Evolutionary conservation across 2,329 filamentous ascomycete genomes (phyloP), one percentile per base, ranked within the genome.

Genomic region (Helotiales sp.): DNA sequence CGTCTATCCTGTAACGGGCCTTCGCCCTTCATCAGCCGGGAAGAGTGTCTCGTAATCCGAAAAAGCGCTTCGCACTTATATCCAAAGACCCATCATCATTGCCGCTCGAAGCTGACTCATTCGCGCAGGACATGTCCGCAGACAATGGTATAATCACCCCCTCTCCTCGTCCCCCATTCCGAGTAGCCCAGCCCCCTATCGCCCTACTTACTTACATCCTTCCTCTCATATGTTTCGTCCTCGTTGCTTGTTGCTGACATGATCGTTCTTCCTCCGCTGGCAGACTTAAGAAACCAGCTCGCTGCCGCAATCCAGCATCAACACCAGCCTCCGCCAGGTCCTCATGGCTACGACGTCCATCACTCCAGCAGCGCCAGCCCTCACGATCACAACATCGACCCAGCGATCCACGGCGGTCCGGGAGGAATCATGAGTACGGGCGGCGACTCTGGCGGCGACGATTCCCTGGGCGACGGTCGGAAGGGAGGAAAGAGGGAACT

Each of bases 401-500:
- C 70, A 22, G 64, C 69, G n/a, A 71, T 72, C 50, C 69, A 68
- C 53, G 69, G 68, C 29, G 38, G 40, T 10, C 9, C 22, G 13
- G 62, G 61, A 47, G 57, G 58, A 54, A 69, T 69, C 57, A 71
- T 71, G 65, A 66, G 63, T 46, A 63, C 60, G 25, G 67, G 66
- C 46, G 67, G 61, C 33, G 69, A 69, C 38, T 66, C 64, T 40
- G 69, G 68, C 57, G 69, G 64, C 48, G 69, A 70, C 50, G 68
- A 71, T 36, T 63, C 58, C 36, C 40, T 67, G 54, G 65, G 62
- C 13, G 70, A 89, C 62, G 83, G 86, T 62, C 82, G 87, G 52
- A 93, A 95, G 75, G 87, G 87, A 12, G 79, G 79, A 54, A 96
- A 96, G 75, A 84, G 95, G 54, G 93, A 97, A 75, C 78, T 99